Base-by-base conservation (phyloP, 257 asterid genomes). In the Primulina tabacum region DNA sequence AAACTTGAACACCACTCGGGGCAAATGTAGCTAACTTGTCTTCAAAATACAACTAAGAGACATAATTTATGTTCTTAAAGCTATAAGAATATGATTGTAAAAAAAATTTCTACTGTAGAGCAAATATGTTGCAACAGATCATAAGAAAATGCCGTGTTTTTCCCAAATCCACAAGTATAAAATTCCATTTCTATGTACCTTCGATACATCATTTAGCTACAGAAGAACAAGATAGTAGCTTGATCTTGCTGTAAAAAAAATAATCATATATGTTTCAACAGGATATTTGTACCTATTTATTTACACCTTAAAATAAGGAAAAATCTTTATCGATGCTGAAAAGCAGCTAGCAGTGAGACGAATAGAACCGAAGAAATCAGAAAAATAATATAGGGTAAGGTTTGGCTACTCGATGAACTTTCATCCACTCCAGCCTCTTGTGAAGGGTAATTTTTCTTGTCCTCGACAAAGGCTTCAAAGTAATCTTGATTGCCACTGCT, bases 401-500 rank as follows among this genome's bases (percentile, higher is more conserved):
- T 78, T 74, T 83, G 86, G 10, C 0, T 3, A 29, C 72, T 75
- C 68, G 82, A 32, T 69, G 80, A 79, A 73, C 66, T 83, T 82
- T 89, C 94, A 29, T 80, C 90, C 38, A 28, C 77, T 64, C 80
- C 81, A 21, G 58, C 81, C 65, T 84, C 90, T 65, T 79, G 60
- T 17, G 68, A 4, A 40, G 88, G 9, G 76, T 83, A 84, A 26
- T 71, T 71, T 35, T 78, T 63, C 77, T 81, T 86, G 50, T 89
- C 83, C 68, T 72, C 65, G 8, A 90, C 77, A 80, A 93, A 93
- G 53, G 96, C 96, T 20, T 90, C 87, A 43, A 93, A 93, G 81
- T 86, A 93, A 73, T 75, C 84, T 62, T 90, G 91, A 64, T 89
- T 90, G 16, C 80, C 90, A 9, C 77, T 73, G 78, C 70, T 82